Percentiles rank a stretch among this genome's conserved stretches.
phyloP scores from a whole-genome alignment of 768 basidiomycete genomes.

The Hortiboletus flavorubellus region DNA sequence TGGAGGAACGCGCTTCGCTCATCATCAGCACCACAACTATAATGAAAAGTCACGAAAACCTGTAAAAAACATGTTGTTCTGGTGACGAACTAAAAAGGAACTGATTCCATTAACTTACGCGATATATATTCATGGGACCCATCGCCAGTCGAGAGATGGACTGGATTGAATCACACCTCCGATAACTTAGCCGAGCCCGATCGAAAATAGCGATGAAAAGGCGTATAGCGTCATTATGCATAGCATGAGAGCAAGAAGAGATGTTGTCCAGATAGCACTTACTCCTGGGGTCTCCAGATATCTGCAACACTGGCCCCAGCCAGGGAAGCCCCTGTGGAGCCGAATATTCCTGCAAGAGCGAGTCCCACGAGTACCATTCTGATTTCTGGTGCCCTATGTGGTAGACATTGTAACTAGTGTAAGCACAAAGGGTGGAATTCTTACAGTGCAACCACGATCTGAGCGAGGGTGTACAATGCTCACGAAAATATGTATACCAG shows the following conservation, averaged over 20 bases:
- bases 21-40: slow-evolving; percentile 51
- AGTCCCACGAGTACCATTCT: slow-evolving; percentile 56
- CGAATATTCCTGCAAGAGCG: slow-evolving; percentile 59
- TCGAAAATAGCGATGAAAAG: slow-evolving; percentile 50
- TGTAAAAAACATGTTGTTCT: slow-evolving; percentile 21
- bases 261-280: slow-evolving; percentile 14
- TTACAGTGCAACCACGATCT: slow-evolving; percentile 38
- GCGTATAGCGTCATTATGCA: slow-evolving; percentile 71
- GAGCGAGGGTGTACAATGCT: slow-evolving; percentile 49
- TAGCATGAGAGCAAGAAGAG: neutral
- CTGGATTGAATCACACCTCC: slow-evolving; percentile 66
- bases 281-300: slow-evolving; percentile 66
- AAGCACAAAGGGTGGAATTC: neutral
- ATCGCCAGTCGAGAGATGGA: slow-evolving; percentile 61
- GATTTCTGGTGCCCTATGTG: slow-evolving; percentile 40
- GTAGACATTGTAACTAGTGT: neutral
- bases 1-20: slow-evolving; percentile 68
- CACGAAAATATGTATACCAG: slow-evolving; percentile 56
- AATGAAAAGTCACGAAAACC: slow-evolving; percentile 51
- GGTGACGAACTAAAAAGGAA: neutral
- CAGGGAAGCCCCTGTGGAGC: slow-evolving; percentile 61
- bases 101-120: slow-evolving; percentile 37
- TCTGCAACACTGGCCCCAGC: slow-evolving; percentile 69
- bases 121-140: slow-evolving; percentile 78
- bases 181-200: slow-evolving; percentile 59